Percentiles rank a stretch among this genome's conserved stretches.
These are phyloP conservation scores for Perkinsus marinus DNA, from an alignment of 169 alveolate species.

Conservation along the genomic window DNA sequence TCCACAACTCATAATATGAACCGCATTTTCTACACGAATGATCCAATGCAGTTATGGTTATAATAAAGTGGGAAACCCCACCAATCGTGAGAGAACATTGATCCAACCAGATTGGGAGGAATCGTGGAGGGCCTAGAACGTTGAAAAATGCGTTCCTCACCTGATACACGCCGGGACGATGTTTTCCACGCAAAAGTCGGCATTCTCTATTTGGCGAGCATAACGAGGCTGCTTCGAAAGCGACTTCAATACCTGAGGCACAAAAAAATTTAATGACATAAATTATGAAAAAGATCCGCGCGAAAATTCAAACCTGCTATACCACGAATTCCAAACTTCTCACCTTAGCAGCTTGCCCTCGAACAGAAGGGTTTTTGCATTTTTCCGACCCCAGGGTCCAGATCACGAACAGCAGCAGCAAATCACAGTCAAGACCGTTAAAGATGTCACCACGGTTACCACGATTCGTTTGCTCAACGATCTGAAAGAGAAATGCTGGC, in stretches of 20 bases:
- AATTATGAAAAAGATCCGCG: too few species aligned
- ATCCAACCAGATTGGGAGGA: too few species aligned
- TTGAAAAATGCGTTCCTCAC: neutral
- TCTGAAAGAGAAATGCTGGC: neutral
- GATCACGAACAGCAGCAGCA: neutral
- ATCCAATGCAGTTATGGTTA: too few species aligned
- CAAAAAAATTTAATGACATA: neutral
- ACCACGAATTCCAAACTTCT: neutral
- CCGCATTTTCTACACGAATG: too few species aligned
- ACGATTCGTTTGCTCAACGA: neutral
- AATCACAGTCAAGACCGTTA: neutral
- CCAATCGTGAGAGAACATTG: too few species aligned
- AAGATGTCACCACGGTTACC: neutral
- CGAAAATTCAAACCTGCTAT: too few species aligned
- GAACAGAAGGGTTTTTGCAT: neutral
- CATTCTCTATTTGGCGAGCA: neutral
- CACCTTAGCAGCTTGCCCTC: neutral
- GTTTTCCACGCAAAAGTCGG: neutral
- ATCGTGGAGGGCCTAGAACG: too few species aligned
- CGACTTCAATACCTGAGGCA: neutral
- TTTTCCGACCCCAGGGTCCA: neutral
- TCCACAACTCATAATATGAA: too few species aligned
- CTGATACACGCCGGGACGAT: neutral
- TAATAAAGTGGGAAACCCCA: too few species aligned
- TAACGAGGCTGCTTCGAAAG: neutral